Percentiles rank a stretch among this genome's conserved stretches.
Evolutionary conservation across 106 monocot species (phyloP).

Genomic region (Dendrobium catenatum): DNA sequence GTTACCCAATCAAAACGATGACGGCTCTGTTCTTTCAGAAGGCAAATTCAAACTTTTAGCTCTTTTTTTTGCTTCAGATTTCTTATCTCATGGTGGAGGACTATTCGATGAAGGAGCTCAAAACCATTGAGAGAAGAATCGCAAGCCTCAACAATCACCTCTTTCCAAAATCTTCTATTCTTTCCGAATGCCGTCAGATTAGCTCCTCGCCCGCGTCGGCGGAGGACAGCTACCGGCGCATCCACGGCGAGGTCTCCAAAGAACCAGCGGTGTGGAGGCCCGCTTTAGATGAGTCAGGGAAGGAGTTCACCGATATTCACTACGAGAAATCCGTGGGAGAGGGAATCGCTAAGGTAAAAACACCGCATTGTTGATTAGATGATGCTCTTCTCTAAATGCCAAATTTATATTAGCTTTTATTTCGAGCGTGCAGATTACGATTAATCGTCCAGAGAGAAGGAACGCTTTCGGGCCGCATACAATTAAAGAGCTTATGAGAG

Average conservation of each 20-base stretch:
- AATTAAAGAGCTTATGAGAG: slow-evolving; percentile 78
- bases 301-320: slow-evolving; percentile 63
- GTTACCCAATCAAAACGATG: too few relatives aligned
- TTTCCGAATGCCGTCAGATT: background rate
- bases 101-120: slow-evolving; percentile 11
- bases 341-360: slow-evolving; percentile 76
- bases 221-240: slow-evolving; percentile 48
- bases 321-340: slow-evolving; percentile 90
- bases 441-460: slow-evolving; percentile 87
- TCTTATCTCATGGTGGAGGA: slow-evolving; percentile 21
- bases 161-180: slow-evolving; percentile 8
- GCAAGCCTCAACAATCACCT: slow-evolving; percentile 38
- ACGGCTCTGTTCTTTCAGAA: background rate
- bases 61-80: background rate
- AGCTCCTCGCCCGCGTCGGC: slow-evolving; percentile 15
- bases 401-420: background rate
- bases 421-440: slow-evolving; percentile 53
- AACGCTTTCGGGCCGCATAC: slow-evolving; percentile 86
- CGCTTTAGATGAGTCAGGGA: slow-evolving; percentile 38
- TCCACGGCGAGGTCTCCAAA: slow-evolving; percentile 69
- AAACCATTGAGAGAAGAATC: slow-evolving; percentile 40
- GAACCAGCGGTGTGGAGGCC: slow-evolving; percentile 39
- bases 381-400: background rate
- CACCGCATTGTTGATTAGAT: background rate
- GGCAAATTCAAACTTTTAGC: background rate